A percentile compares a stretch with the other conserved stretches of the same genome.
phyloP scores from a whole-genome alignment of 352 stramenopile species.

The Pythium diclinum region DNA sequence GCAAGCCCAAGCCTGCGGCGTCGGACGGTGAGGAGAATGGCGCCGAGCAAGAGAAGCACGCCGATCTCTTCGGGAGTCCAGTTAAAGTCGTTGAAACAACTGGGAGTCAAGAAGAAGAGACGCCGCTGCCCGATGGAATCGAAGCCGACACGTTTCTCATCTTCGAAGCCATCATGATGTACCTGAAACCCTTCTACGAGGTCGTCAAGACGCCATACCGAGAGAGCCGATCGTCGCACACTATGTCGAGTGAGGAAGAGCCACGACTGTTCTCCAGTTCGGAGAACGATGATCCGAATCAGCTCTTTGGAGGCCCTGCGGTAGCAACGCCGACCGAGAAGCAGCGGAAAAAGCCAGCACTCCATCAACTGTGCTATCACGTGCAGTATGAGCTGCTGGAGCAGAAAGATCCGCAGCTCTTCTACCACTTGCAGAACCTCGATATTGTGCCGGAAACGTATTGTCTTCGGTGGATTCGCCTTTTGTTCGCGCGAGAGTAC shows the following conservation, averaged over 20 bases:
- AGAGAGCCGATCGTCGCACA: constrained; percentile 11
- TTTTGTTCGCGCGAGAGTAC: constrained; percentile 79
- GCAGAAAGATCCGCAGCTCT: constrained; percentile 78
- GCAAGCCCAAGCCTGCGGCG: constrained; percentile 17
- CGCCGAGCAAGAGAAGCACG: not conserved
- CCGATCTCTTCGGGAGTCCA: constrained; percentile 25
- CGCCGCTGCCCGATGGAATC: constrained; percentile 34
- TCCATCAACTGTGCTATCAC: constrained; percentile 67
- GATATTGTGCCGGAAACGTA: constrained; percentile 81
- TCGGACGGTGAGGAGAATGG: constrained; percentile 6
- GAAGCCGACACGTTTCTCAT: constrained; percentile 71
- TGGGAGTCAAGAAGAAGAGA: constrained; percentile 3
- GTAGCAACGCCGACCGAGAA: constrained; percentile 17
- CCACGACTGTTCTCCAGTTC: constrained; percentile 31
- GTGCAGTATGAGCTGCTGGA: constrained; percentile 77
- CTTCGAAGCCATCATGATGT: constrained; percentile 77
- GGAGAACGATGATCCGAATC: constrained; percentile 25
- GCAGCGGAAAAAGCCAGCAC: constrained; percentile 33
- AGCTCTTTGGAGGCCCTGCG: constrained; percentile 23
- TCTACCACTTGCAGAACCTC: constrained; percentile 76
- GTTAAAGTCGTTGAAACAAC: constrained; percentile 4
- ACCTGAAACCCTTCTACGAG: constrained; percentile 76
- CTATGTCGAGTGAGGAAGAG: constrained; percentile 12
- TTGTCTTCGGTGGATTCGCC: constrained; percentile 74
- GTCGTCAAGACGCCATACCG: constrained; percentile 46